phyloP scores from a whole-genome alignment of 257 asterid species.

The Nemophila menziesii region DNA sequence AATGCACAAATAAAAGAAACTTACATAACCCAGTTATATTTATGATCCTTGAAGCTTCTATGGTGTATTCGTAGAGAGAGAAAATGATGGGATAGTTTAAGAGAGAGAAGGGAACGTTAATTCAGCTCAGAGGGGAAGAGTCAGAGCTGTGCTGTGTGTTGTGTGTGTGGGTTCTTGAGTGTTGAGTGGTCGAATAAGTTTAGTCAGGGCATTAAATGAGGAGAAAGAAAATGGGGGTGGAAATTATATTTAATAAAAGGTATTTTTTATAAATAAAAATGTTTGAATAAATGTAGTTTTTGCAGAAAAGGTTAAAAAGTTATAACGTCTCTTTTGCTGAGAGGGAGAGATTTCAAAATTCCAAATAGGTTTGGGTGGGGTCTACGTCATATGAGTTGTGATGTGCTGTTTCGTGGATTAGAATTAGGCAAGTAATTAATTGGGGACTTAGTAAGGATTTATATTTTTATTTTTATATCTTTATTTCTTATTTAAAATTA shows the following conservation, averaged over 20 bases:
- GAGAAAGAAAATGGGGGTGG: slow-evolving; percentile 20
- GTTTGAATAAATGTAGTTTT: slow-evolving; percentile 6
- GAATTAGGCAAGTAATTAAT: neutral
- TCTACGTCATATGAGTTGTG: slow-evolving; percentile 11
- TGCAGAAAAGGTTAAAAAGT: slow-evolving; percentile 44
- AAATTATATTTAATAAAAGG: slow-evolving; percentile 11
- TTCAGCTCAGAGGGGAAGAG: slow-evolving; percentile 8
- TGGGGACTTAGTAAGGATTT: neutral
- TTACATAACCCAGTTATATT: slow-evolving; percentile 31
- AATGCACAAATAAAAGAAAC: slow-evolving; percentile 26
- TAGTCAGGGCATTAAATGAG: slow-evolving; percentile 41
- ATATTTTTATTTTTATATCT: too few relatives aligned
- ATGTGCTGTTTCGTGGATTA: neutral
- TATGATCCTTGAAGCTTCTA: slow-evolving; percentile 9
- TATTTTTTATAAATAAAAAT: slow-evolving; percentile 3
- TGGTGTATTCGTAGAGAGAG: slow-evolving; percentile 3
- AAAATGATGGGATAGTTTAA: slow-evolving; percentile 7
- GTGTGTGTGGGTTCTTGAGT: slow-evolving; percentile 16
- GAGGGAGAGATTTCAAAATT: slow-evolving; percentile 58
- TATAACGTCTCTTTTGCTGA: slow-evolving; percentile 60
- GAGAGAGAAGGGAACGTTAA: slow-evolving; percentile 24
- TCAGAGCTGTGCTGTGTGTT: slow-evolving; percentile 11
- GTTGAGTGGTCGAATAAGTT: slow-evolving; percentile 28
- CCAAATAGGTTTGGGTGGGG: slow-evolving; percentile 19
- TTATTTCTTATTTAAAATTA: too few relatives aligned